Base-by-base conservation (phyloP, 208 protist genomes). In the Spongospora subterranea region DNA sequence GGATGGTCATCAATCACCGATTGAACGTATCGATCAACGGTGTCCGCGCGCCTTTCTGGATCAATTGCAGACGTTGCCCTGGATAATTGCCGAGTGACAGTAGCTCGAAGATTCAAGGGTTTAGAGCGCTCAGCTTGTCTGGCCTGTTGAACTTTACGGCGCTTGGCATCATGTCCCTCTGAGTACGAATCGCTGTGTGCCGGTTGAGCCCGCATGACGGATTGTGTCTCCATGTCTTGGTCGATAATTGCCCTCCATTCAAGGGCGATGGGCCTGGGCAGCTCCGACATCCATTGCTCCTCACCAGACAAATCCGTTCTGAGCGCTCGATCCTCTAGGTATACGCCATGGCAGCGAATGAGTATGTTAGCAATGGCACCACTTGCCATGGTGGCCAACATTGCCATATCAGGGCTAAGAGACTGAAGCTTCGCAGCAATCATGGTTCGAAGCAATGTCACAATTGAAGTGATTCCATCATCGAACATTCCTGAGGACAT, bases 281-380 rank as follows among this genome's bases (percentile, higher is more conserved):
- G 40, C 40, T 82, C 71, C 71, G 13, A 43, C 71, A 82, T 82
- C 71, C 71, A 82, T 13, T 43, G 71, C 40, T 82, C 71, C 35
- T 35, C 11, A n/a, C 71, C 71, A 43, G 17, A 35, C 6, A n/a
- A 45, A 43, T 6, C 6, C 71, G 6, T 13, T n/a, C 35, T n/a
- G 17, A 82, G 6, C 6, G 71, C 71, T 20, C 17, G 17, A 40
- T 6, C 35, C 71, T 82, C 71, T n/a, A 82, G 6, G n/a, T 45
- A 82, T n/a, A 20, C 11, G 17, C 17, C 6, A 20, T 35, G 71
- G n/a, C 35, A 45, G 13, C n/a, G 71, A 6, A 82, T 82, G 17
- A 82, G 17, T 43, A 82, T 35, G 71, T 6, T 39, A 20, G 71
- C 71, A 43, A 82, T 35, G n/a, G n/a, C n/a, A 43, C 71, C 71